Base-by-base conservation (phyloP, 2,329 filamentous ascomycete genomes). In the Hypoxylon sp. region DNA sequence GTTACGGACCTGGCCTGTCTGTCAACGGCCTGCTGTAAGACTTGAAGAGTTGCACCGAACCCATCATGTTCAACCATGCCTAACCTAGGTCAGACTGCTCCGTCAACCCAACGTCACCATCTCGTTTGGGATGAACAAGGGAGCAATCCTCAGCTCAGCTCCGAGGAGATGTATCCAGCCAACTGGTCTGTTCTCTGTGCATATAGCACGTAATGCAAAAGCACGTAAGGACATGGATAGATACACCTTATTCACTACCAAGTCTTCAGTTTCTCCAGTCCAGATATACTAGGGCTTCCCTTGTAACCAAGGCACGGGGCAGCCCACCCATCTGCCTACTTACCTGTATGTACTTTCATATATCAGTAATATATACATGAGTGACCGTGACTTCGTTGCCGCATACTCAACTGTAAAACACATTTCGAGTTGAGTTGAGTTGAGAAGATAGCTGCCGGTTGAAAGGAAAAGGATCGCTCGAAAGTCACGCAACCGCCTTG, bases 1-100 rank as follows among this genome's bases (percentile, higher is more conserved):
- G 13, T 7, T 33, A 3, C 45, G 29, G 24, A 37, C 37, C 46
- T n/a, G n/a, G n/a, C n/a, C n/a, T n/a, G n/a, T n/a, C n/a, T n/a
- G n/a, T n/a, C n/a, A n/a, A n/a, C n/a, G n/a, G n/a, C n/a, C n/a
- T 63, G 56, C 29, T 42, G 60, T 63, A 45, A 48, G 47, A 60
- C 60, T 52, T 41, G 35, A 35, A 47, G 17, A 45, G 26, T 37
- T 20, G 20, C 41, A 42, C 55, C 55, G 13, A 33, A 33, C 3
- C 29, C 29, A 17, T 33, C 29, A 17, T 33, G 13, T 9, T 33
- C n/a, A 33, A 33, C 24, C 29, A 53, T 57, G 41, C 21, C 46
- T 31, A 55, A 57, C 51, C 46, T 38, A 40, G 47, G 20, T n/a
- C n/a, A n/a, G n/a, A n/a, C 10, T 51, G 40, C 48, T 52, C 49